Evolutionary conservation across 495 filamentous ascomycete species (phyloP), one percentile per base, ranked within the genome.

Genomic region (Podospora comata): DNA sequence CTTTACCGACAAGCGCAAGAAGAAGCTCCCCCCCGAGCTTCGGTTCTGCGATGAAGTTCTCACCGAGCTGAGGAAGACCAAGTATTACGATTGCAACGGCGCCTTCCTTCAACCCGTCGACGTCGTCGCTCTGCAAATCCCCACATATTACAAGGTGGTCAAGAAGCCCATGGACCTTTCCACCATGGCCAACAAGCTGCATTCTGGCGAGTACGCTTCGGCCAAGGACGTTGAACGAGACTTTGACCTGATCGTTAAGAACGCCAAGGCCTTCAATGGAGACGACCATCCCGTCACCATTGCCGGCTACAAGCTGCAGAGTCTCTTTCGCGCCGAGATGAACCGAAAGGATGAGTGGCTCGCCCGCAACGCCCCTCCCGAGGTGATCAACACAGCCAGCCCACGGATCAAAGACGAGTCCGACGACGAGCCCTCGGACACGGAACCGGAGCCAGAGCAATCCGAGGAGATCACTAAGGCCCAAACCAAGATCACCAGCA

Each of bases 91-190:
- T 2, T 82, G 88, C 71, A 88, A 91, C 5, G 81, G 80, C 34
- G 87, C 91, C 54, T 99, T 99, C 79, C 80, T 91, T 71, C 77
- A 79, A 4, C 91, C 94, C 0, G 95, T 99, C 18, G 95, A 99
- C 72, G 94, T 96, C 0, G 94, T 97, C 26, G 94, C 93, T 4
- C 80, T 97, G 67, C 94, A 96, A 78, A 97, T 99, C 67, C 95
- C 95, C 1, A 86, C 90, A 19, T 99, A 99, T 74, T 92, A 93
- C 76, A 93, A 89, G 71, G 80, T 98, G 71, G 91, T 99, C 79
- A 97, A 96, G 81, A 91, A 93, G 73, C 95, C 95, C 2, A 99
- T 98, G 95, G 95, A 99, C 73, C 80, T 99, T 27, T 80, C 83
- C 3, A 97, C 92, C 11, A 88, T 96, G 71, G 79, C 83, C 64